Evolutionary conservation across 2,329 filamentous ascomycete genomes (phyloP).

Genomic region (Bipolaris sorokiniana): DNA sequence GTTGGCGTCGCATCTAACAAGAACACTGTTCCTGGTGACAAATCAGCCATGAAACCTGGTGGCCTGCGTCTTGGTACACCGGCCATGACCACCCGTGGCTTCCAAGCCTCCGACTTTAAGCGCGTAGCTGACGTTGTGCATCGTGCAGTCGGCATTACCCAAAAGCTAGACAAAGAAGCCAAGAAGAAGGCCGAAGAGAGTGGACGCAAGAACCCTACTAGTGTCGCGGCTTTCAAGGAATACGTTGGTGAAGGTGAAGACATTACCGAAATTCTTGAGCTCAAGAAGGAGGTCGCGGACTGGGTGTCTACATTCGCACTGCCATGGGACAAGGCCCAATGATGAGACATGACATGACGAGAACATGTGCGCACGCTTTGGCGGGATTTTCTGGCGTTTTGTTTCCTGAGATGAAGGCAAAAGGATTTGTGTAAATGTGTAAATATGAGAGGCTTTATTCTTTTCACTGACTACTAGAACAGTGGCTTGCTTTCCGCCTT

Average conservation of each 20-base stretch:
- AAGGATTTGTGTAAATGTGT: conserved; percentile 18
- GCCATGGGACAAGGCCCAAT: conserved; percentile 47
- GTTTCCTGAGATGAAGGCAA: conserved; percentile 13
- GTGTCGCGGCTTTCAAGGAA: conserved; percentile 51
- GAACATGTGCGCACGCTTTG: conserved; percentile 17
- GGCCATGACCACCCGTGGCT: conserved; percentile 95
- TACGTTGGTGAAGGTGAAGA: conserved; percentile 51
- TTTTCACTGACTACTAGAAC: background rate
- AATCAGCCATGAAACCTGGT: conserved; percentile 90
- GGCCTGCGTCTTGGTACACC: conserved; percentile 96
- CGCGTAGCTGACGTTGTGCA: conserved; percentile 57
- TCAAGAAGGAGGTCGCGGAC: conserved; percentile 51
- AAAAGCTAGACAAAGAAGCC: conserved; percentile 50
- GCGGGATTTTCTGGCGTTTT: conserved; percentile 27
- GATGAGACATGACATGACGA: conserved; percentile 9
- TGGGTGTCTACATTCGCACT: conserved; percentile 52
- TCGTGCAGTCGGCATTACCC: conserved; percentile 51
- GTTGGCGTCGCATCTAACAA: conserved; percentile 98
- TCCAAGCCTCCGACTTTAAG: conserved; percentile 90
- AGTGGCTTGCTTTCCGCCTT: conserved; percentile 14
- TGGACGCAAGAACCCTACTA: conserved; percentile 49
- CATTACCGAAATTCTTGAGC: conserved; percentile 50
- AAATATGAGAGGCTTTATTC: conserved; percentile 18
- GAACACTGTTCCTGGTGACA: conserved; percentile 98
- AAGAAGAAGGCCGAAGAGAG: conserved; percentile 47